Conservation (phyloP, 352 stramenopile species). For the Blastocystis sp. region DNA sequence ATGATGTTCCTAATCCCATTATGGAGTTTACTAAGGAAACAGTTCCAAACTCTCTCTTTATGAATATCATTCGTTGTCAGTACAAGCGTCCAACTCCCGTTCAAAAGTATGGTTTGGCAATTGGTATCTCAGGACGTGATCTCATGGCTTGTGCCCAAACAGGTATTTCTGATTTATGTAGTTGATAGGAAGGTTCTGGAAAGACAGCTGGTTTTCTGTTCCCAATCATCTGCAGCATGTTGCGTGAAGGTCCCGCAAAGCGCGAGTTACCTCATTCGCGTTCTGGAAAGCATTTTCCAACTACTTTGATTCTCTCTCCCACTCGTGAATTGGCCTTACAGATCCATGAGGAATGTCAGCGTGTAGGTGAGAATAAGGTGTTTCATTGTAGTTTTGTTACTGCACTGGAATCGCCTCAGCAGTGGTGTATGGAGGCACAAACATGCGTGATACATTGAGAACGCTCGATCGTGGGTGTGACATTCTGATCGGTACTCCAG, state of each 20-base stretch:
- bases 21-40: constrained; percentile 82
- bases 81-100: constrained; percentile 95
- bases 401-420: constrained; percentile 88
- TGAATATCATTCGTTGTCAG: constrained; percentile 86
- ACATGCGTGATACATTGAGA: constrained; percentile 80
- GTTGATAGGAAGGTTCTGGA: constrained; percentile 78
- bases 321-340: constrained; percentile 89
- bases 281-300: constrained; percentile 81
- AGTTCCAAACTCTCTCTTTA: constrained; percentile 85
- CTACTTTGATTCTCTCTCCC: constrained; percentile 86
- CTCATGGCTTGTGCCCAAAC: constrained; percentile 99
- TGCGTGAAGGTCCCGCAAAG: constrained; percentile 78
- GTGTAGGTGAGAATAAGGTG: not conserved
- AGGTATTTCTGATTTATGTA: constrained; percentile 53
- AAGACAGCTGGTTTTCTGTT: constrained; percentile 94
- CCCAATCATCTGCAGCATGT: constrained; percentile 91
- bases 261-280: constrained; percentile 33
- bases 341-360: constrained; percentile 88
- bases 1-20: constrained; percentile 87
- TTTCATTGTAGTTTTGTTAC: constrained; percentile 85
- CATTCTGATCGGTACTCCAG: constrained; percentile 92
- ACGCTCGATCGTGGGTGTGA: constrained; percentile 86
- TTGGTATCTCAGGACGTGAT: constrained; percentile 86
- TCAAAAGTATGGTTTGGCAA: constrained; percentile 98
- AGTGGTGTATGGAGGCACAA: constrained; percentile 88